A percentile compares a stretch with the other conserved stretches of the same genome.
Conservation (phyloP, 305 asterid species). For the Fraxinus baroniana region DNA sequence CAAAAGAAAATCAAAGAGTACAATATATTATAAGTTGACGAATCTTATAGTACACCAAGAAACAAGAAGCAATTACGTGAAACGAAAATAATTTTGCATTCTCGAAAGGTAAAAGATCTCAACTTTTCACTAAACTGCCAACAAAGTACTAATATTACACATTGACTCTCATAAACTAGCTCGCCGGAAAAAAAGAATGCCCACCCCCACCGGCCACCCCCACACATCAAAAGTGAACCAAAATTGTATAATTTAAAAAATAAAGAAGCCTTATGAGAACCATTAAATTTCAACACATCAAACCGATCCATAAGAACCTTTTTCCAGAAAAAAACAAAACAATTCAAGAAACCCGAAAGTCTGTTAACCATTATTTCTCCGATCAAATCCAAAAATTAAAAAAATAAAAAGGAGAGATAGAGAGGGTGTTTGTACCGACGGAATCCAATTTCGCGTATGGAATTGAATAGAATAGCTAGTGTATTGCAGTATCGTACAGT, state of each 20-base stretch:
- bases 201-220: background rate
- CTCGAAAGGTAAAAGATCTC: background rate
- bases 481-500: background rate
- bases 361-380: conserved; percentile 13
- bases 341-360: conserved; percentile 18
- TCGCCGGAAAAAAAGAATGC: background rate
- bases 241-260: background rate
- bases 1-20: background rate
- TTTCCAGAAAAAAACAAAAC: background rate
- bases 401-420: background rate
- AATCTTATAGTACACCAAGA: background rate
- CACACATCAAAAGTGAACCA: background rate
- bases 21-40: background rate
- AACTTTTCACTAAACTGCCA: background rate
- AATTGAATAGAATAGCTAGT: background rate
- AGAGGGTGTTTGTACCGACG: background rate
- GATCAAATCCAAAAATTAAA: conserved; percentile 19
- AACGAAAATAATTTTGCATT: background rate
- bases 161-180: background rate
- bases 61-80: conserved; percentile 3
- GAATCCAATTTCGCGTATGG: background rate
- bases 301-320: conserved; percentile 29
- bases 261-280: background rate
- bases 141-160: background rate
- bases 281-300: conserved; percentile 14